phyloP scores from a whole-genome alignment of 805 yeast species.

The Candida xiaguanensis region DNA sequence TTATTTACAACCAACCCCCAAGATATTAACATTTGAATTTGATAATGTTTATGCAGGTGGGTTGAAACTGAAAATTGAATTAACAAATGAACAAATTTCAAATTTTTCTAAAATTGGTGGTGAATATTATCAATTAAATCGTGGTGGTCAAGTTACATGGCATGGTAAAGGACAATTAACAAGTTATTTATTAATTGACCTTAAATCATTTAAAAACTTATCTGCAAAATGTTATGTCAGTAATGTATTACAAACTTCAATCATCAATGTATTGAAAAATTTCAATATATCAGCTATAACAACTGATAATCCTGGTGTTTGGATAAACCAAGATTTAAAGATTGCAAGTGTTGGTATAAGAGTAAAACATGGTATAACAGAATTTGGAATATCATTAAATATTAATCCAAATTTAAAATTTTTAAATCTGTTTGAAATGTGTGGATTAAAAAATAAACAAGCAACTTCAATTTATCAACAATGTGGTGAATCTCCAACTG shows the following conservation, averaged over 20 bases:
- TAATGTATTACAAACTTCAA: slow-evolving; percentile 54
- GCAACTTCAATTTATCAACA: slow-evolving; percentile 33
- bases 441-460: slow-evolving; percentile 67
- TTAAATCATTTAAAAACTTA: slow-evolving; percentile 52
- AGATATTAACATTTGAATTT: slow-evolving; percentile 79
- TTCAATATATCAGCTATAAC: slow-evolving; percentile 44
- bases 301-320: slow-evolving; percentile 83
- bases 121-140: slow-evolving; percentile 65
- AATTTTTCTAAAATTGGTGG: slow-evolving; percentile 42
- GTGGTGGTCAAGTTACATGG: slow-evolving; percentile 97
- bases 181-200: slow-evolving; percentile 67
- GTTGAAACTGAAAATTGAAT: slow-evolving; percentile 61
- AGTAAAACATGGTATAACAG: slow-evolving; percentile 76
- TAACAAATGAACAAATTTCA: slow-evolving; percentile 25
- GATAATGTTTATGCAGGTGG: slow-evolving; percentile 90
- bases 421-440: slow-evolving; percentile 69
- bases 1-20: slow-evolving; percentile 54
- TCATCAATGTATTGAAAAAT: slow-evolving; percentile 45
- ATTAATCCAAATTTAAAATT: slow-evolving; percentile 62
- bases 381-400: slow-evolving; percentile 88
- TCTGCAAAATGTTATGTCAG: slow-evolving; percentile 64
- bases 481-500: slow-evolving; percentile 11
- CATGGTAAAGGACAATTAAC: slow-evolving; percentile 97
- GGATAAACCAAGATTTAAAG: slow-evolving; percentile 58
- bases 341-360: slow-evolving; percentile 90